Conservation (phyloP, 1,139 yeast species). For the Yamadazyma diddensiae region DNA sequence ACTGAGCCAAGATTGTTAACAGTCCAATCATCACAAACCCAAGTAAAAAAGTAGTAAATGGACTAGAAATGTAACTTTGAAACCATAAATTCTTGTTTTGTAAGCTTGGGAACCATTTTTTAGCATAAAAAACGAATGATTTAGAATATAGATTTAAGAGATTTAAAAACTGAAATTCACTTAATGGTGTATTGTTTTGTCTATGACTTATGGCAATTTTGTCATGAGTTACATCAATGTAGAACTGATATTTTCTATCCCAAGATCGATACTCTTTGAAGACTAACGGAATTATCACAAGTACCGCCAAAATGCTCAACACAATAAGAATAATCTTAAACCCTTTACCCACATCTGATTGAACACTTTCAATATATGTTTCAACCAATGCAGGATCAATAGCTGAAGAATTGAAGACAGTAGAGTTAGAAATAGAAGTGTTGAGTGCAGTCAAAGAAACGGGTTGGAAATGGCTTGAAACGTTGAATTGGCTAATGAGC, state of each 20-base stretch:
- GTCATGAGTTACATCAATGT: constrained; percentile 13
- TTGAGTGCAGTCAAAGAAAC: not conserved
- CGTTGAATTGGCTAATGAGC: constrained; percentile 16
- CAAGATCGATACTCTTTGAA: constrained; percentile 49
- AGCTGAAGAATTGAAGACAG: constrained; percentile 20
- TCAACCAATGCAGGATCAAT: constrained; percentile 15
- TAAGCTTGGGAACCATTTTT: constrained; percentile 7
- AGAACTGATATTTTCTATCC: constrained; percentile 37
- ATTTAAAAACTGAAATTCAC: constrained; percentile 12
- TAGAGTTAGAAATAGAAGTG: constrained; percentile 9
- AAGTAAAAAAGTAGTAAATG: constrained; percentile 41
- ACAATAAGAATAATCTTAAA: constrained; percentile 11
- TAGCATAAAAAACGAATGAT: constrained; percentile 15
- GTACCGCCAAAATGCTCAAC: constrained; percentile 21
- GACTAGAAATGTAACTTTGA: constrained; percentile 46
- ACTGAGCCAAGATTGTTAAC: constrained; percentile 47
- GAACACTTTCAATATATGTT: constrained; percentile 8
- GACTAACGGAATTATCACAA: constrained; percentile 36
- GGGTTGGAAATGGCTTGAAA: constrained; percentile 5
- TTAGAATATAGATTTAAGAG: constrained; percentile 19
- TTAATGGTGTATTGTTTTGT: too few relatives aligned
- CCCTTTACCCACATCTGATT: constrained; percentile 3
- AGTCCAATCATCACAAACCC: constrained; percentile 50
- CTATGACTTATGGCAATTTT: not conserved
- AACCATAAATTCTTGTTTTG: constrained; percentile 37